Conservation (phyloP, 2,329 filamentous ascomycete genomes). For the Lecanoromycetidae sp. region DNA sequence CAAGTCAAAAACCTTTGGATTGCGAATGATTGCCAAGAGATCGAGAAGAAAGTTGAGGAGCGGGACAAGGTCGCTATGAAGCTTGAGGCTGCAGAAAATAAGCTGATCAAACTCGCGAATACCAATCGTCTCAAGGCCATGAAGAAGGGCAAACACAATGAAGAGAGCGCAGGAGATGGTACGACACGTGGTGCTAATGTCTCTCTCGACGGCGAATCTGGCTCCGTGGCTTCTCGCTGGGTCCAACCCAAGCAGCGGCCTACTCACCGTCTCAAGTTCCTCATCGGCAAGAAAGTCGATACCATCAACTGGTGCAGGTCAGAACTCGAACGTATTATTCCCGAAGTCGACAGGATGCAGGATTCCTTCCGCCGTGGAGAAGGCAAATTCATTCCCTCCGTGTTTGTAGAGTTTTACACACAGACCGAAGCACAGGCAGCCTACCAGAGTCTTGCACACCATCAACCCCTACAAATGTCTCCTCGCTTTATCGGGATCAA, state of each 20-base stretch:
- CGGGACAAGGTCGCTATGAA: constrained; percentile 68
- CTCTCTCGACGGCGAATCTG: constrained; percentile 59
- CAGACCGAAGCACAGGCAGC: constrained; percentile 78
- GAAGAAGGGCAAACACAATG: constrained; percentile 45
- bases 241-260: constrained; percentile 62
- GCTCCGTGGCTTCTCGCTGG: constrained; percentile 61
- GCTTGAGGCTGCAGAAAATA: constrained; percentile 76
- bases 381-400: constrained; percentile 55
- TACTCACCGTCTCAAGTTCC: constrained; percentile 56
- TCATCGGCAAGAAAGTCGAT: constrained; percentile 82
- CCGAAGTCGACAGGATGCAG: constrained; percentile 58
- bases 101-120: constrained; percentile 70
- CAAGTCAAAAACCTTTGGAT: constrained; percentile 79
- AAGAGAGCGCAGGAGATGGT: constrained; percentile 30
- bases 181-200: constrained; percentile 34
- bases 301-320: constrained; percentile 80
- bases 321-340: constrained; percentile 63
- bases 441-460: constrained; percentile 76
- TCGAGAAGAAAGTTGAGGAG: constrained; percentile 70
- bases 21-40: constrained; percentile 59
- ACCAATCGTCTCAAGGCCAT: constrained; percentile 54
- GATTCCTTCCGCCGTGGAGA: constrained; percentile 53
- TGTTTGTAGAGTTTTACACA: constrained; percentile 80
- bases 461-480: constrained; percentile 75
- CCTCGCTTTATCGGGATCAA: constrained; percentile 74